Conservation (phyloP, 208 protist genomes). For the Polymyxa betae region DNA sequence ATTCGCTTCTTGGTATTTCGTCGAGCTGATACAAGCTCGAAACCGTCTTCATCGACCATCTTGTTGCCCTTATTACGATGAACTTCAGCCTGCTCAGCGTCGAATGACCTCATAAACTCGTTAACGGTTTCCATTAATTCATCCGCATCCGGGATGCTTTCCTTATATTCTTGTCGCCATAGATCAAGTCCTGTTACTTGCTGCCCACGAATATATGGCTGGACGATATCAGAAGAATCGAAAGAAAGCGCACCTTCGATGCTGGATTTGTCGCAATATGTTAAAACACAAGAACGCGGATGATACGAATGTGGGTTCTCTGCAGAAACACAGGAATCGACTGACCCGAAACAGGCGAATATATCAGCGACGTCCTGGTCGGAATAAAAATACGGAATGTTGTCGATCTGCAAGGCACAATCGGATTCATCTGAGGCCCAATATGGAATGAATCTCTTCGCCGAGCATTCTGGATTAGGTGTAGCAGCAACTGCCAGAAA, state of each 20-base stretch:
- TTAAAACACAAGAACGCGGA: background rate
- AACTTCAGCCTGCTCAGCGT: background rate
- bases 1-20: background rate
- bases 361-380: background rate
- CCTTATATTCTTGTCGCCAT: background rate
- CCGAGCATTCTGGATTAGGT: no score
- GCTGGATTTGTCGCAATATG: background rate
- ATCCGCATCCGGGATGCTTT: background rate
- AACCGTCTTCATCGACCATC: background rate
- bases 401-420: no score
- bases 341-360: background rate
- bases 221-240: background rate
- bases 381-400: background rate
- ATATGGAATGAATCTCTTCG: no score
- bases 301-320: background rate
- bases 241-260: background rate
- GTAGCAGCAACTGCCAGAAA: no score
- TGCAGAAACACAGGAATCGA: background rate
- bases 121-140: background rate
- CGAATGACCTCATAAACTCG: background rate
- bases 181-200: background rate
- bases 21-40: background rate
- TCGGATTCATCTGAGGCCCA: no score
- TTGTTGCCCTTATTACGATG: background rate
- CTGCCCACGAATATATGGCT: background rate